phyloP scores from a whole-genome alignment of 768 basidiomycete genomes.

The Tubosaeta sp. region DNA sequence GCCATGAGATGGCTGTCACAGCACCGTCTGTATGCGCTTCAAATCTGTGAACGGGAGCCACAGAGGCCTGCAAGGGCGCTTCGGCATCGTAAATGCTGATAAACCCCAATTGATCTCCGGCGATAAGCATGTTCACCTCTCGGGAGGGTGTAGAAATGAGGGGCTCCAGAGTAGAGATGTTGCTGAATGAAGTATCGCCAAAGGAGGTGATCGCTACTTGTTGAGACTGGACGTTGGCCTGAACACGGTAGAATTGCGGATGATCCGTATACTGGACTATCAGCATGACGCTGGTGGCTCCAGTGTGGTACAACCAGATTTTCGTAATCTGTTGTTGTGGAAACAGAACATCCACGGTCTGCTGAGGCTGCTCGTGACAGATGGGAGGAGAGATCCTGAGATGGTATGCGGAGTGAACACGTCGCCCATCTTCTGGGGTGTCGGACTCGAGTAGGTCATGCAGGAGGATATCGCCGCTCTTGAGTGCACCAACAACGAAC shows the following conservation, averaged over 20 bases:
- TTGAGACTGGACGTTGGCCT: conserved; percentile 30
- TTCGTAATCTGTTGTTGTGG: conserved; percentile 9
- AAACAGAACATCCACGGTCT: not conserved
- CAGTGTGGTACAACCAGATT: conserved; percentile 15
- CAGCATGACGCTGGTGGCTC: conserved; percentile 22
- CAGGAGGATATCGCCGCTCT: conserved; percentile 54
- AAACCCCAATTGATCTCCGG: conserved; percentile 63
- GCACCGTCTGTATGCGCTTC: conserved; percentile 63
- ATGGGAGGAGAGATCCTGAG: conserved; percentile 37
- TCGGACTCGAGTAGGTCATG: conserved; percentile 45
- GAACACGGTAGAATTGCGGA: conserved; percentile 49
- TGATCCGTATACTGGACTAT: conserved; percentile 51
- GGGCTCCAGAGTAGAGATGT: conserved; percentile 48
- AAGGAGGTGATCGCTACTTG: conserved; percentile 38
- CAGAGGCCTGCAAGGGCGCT: conserved; percentile 8
- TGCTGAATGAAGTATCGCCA: conserved; percentile 49
- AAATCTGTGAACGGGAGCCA: conserved; percentile 43
- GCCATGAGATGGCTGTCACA: conserved; percentile 63
- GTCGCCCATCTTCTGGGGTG: conserved; percentile 5
- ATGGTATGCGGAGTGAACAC: conserved; percentile 20
- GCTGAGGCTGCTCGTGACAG: conserved; percentile 8
- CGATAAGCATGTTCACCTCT: conserved; percentile 52
- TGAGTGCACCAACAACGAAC: conserved; percentile 45
- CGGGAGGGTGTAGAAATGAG: conserved; percentile 36
- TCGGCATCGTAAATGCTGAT: conserved; percentile 59